A percentile compares a stretch with the other conserved stretches of the same genome.
Evolutionary conservation across 306 rosid genomes (phyloP).

Genomic region (Erythrophleum fordii): DNA sequence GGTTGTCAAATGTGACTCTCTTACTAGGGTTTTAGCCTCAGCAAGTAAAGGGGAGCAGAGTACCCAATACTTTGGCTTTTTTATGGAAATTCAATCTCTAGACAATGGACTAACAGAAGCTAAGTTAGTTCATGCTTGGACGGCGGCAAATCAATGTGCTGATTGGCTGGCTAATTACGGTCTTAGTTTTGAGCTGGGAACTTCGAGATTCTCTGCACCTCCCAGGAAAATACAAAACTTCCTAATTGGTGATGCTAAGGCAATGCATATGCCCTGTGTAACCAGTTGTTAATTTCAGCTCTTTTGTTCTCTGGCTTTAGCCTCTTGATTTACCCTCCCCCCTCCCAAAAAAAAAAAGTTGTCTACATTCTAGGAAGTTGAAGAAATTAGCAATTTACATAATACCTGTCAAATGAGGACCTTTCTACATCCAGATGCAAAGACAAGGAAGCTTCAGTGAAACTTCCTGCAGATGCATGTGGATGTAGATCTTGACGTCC

Average conservation of each 20-base stretch:
- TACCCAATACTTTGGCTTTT: not conserved
- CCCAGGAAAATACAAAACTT: not conserved
- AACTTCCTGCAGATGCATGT: constrained; percentile 27
- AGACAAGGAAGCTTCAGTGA: constrained; percentile 34
- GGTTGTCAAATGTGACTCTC: not conserved
- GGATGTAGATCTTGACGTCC: constrained; percentile 40
- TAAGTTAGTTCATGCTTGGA: not conserved
- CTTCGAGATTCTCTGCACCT: not conserved
- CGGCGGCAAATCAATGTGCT: not conserved
- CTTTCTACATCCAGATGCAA: constrained; percentile 35
- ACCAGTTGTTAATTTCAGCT: not conserved
- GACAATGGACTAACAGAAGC: not conserved
- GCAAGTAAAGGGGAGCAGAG: not conserved
- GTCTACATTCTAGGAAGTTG: not conserved
- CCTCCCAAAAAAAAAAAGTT: not conserved
- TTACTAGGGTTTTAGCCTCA: not conserved
- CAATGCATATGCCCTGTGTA: not conserved
- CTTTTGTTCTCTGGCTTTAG: not conserved
- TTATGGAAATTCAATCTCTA: not conserved
- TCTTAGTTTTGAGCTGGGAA: not conserved
- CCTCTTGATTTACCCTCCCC: not conserved
- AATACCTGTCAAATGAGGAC: constrained; percentile 36
- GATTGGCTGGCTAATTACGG: not conserved
- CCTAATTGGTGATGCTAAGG: not conserved
- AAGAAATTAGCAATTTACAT: not conserved